Base-by-base conservation (phyloP, 305 asterid species). In the Solanum hybrid region DNA sequence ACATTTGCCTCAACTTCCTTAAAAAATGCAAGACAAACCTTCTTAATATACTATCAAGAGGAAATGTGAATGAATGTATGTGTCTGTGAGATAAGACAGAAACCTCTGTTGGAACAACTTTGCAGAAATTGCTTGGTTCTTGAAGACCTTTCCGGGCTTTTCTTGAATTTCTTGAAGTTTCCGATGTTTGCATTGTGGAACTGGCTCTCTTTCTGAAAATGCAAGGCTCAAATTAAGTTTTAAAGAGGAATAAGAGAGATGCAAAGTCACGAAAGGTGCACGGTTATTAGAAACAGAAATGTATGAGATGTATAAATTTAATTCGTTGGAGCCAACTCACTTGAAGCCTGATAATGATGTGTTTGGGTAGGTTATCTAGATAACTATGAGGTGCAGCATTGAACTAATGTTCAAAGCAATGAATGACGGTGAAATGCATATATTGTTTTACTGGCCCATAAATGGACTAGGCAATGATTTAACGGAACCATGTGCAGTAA, bases 61-160 rank as follows among this genome's bases (percentile, higher is more conserved):
- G 67, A 84, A 75, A 34, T 71, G 40, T 5, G 40, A 90, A 37
- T n/a, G 22, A 51, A 11, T 26, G 34, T 46, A 71, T 46, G 71
- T 34, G 75, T 74, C 18, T 22, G 37, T 24, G 69, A 39, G 39
- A 79, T 69, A 78, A 64, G 84, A 92, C 86, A 91, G 87, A 89
- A 88, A 96, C 99, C 98, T 97, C 95, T 4, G 90, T 11, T 20
- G 96, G 94, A 87, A 93, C 89, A 87, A 89, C 93, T 91, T 90
- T 93, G 64, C 89, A 88, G 91, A 92, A 95, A 39, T 87, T 95
- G 89, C 85, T 94, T 37, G 97, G 91, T 91, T 95, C 98, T 85
- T 92, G 98, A 87, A 90, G 86, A 75, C 91, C 87, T 89, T 90
- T 95, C 31, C 94, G 95, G 85, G 87, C 36, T 92, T 94, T 94